Evolutionary conservation across 768 basidiomycete genomes (phyloP).

Genomic region (Mycena alexandri): DNA sequence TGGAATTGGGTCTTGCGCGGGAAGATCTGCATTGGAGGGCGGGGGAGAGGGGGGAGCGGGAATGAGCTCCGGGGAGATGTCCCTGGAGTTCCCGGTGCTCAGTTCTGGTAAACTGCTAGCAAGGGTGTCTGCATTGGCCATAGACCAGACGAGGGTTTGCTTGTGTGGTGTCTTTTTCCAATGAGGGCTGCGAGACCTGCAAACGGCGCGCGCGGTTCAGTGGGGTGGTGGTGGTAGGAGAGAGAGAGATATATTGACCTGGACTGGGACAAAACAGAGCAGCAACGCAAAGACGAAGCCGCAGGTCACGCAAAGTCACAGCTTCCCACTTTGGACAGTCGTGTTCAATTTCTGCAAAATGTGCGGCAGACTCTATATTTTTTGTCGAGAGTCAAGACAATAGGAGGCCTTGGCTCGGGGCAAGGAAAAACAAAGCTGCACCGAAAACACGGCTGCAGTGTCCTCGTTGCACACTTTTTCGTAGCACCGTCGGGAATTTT

Average conservation of each 20-base stretch:
- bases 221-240: conserved; percentile 1
- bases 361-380: too few relatives aligned
- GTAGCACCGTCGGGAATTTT: too few relatives aligned
- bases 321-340: not conserved
- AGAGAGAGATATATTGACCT: conserved; percentile 9
- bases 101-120: conserved; percentile 59
- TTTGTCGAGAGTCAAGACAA: too few relatives aligned
- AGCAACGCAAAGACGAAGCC: conserved; percentile 17
- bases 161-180: conserved; percentile 2
- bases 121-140: conserved; percentile 75
- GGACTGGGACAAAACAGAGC: not conserved
- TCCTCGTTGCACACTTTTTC: too few relatives aligned
- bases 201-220: not conserved
- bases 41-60: conserved; percentile 21
- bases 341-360: too few relatives aligned
- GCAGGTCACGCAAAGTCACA: conserved; percentile 5
- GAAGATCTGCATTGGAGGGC: conserved; percentile 8
- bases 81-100: conserved; percentile 43
- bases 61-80: conserved; percentile 12
- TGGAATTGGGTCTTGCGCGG: conserved; percentile 23
- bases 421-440: too few relatives aligned
- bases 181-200: conserved; percentile 7
- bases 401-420: too few relatives aligned
- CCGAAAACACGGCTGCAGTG: too few relatives aligned
- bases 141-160: conserved; percentile 59